Base-by-base conservation (phyloP, 2,329 filamentous ascomycete genomes). In the Cladosporium sp. region DNA sequence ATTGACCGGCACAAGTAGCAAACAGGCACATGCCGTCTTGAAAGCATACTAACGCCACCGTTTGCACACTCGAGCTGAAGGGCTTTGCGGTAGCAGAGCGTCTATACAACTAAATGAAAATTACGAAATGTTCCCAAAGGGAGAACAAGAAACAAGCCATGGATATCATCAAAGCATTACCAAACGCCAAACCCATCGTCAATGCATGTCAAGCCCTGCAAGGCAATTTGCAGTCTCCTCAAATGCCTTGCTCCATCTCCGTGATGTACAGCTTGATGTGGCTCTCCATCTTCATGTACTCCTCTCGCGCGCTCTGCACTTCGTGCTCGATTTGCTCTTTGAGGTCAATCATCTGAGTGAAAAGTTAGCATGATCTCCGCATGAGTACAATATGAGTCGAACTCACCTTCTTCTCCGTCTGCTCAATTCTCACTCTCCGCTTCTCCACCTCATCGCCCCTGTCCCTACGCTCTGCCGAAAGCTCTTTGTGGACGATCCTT, bases 241-340 rank as follows among this genome's bases (percentile, higher is more conserved):
- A 76, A 71, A 95, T 87, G 65, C 89, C 90, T 79, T 97, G 93
- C 80, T 98, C 95, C 93, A 99, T 97, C 84, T 99, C 95, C 5
- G 91, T 96, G 75, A 99, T 96, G 82, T 99, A 99, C 68, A 98
- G 84, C 79, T 93, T 94, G 78, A 99, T 96, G 76, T 99, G 95
- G 43, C 92, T 90, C 78, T 98, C 94, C 88, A 99, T 90, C 87
- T 97, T 97, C 76, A 96, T 85, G 79, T 97, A 99, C 81, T 98
- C 92, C 70, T 96, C 93, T 72, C 96, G 88, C 0, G 95, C 93
- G 64, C 87, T 88, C 75, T 95, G 91, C 10, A 98, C 90, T 79
- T 99, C 95, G 67, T 90, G 93, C 76, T 98, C 94, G 68, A 99
- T 97, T 73, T 95, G 96, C 77, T 98, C 95, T 76, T 97, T 98